Base-by-base conservation (phyloP, 2,329 filamentous ascomycete species). In the Apiospora koreana region DNA sequence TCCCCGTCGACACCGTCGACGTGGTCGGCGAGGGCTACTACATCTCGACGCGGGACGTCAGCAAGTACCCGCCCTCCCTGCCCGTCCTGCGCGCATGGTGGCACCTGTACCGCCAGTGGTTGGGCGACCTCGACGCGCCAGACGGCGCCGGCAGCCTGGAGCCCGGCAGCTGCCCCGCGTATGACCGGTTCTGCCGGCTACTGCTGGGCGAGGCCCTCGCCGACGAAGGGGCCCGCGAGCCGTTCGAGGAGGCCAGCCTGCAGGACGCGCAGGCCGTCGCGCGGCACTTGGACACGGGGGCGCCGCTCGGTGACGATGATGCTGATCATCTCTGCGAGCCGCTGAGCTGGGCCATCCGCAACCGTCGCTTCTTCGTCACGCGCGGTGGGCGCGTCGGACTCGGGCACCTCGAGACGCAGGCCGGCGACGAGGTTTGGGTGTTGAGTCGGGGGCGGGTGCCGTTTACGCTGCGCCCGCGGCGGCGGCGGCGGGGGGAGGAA, bases 361-460 rank as follows among this genome's bases (percentile, higher is more conserved):
- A 35, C 10, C 45, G 46, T 6, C 25, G 43, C 7, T 68, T 68
- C 67, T 68, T 68, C 46, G 50, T 68, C 31, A 68, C 67, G 31
- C 45, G 23, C 6, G 25, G 18, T 8, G 67, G 67, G n/a, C 67
- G 54, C 5, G 21, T 68, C 46, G 67, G 67, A 6, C 35, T 68
- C 12, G 67, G 67, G 2, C 46, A 68, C 41, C 21, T 54, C 28
- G 67, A 68, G 25, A 50, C 45, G 14, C 28, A 58, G 25, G 6
- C 31, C n/a, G 67, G 67, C 6, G 67, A 68, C 50, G 46, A 68
- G 46, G 46, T 68, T 12, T 68, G 67, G 67, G 45, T 58, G 12
- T 68, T 68, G 1, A 42, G 46, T 16, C 46, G 38, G 10, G 67
- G 67, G 18, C 46, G 41, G 25, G 31, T 68, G 38, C 67, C 67